Evolutionary conservation across 108 stramenopile genomes (phyloP).

Genomic region (Cyclotella choctawhatcheeana): DNA sequence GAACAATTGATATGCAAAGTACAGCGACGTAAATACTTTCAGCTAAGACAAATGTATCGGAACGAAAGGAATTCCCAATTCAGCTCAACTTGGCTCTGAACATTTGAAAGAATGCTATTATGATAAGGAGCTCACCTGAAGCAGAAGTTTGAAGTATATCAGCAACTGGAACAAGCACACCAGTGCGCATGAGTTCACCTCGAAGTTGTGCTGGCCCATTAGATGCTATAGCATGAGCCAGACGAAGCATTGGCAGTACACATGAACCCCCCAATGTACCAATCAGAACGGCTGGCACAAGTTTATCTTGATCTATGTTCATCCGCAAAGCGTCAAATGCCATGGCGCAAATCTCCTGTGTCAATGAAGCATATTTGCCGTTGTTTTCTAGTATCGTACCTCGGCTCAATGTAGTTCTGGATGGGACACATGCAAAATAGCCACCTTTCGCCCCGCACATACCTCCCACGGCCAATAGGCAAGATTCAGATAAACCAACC

Average conservation of each 20-base stretch:
- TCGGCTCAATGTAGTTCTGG: too few relatives aligned
- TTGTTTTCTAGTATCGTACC: too few relatives aligned
- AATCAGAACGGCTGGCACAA: conserved; percentile 74
- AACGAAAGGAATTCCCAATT: neutral
- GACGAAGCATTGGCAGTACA: conserved; percentile 53
- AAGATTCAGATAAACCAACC: conserved; percentile 69
- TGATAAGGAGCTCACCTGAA: conserved; percentile 10
- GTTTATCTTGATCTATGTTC: conserved; percentile 44
- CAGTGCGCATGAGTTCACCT: conserved; percentile 65
- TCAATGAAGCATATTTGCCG: conserved; percentile 58
- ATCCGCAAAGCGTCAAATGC: conserved; percentile 63
- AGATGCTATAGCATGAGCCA: conserved; percentile 65
- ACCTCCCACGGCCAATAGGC: conserved; percentile 76
- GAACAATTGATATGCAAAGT: conserved; percentile 64
- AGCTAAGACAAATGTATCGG: neutral
- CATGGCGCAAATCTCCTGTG: conserved; percentile 67
- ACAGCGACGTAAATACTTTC: conserved; percentile 71
- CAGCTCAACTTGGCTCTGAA: too few relatives aligned
- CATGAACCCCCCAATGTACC: conserved; percentile 76
- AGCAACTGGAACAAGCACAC: conserved; percentile 74
- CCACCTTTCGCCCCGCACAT: conserved; percentile 67
- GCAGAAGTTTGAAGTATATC: conserved; percentile 70
- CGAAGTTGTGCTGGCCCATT: conserved; percentile 74
- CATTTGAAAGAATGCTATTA: neutral
- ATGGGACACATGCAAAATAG: conserved; percentile 3